Percentiles rank a stretch among this genome's conserved stretches.
Conservation (phyloP, 2,329 filamentous ascomycete genomes). For the Ophidiomyces ophidiicola region DNA sequence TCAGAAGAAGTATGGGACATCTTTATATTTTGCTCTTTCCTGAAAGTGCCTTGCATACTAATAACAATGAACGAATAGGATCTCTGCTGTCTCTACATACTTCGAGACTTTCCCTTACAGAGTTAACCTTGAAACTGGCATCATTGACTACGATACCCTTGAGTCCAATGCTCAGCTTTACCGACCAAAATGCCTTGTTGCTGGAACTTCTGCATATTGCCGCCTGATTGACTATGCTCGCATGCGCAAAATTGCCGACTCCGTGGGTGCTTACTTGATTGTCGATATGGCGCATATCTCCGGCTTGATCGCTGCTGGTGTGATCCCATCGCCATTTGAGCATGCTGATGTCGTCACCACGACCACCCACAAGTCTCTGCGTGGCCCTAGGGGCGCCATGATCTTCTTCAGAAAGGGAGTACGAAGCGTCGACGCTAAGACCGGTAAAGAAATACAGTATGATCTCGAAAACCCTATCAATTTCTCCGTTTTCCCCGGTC, state of each 20-base stretch:
- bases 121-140: constrained; percentile 74
- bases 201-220: constrained; percentile 90
- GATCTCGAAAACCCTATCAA: constrained; percentile 91
- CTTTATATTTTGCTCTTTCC: constrained; percentile 15
- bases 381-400: constrained; percentile 88
- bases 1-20: constrained; percentile 66
- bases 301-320: constrained; percentile 80
- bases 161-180: constrained; percentile 80
- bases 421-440: constrained; percentile 68
- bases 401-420: constrained; percentile 97
- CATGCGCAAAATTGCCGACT: constrained; percentile 83
- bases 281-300: constrained; percentile 98
- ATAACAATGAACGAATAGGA: constrained; percentile 39
- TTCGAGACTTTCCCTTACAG: constrained; percentile 97
- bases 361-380: constrained; percentile 93
- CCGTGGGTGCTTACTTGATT: constrained; percentile 81
- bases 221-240: constrained; percentile 88
- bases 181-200: constrained; percentile 89
- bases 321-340: constrained; percentile 78
- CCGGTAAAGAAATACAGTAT: constrained; percentile 73
- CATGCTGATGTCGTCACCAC: constrained; percentile 93
- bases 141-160: constrained; percentile 89
- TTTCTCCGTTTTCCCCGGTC: constrained; percentile 89
- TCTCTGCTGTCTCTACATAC: constrained; percentile 97
- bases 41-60: background rate